Evolutionary conservation across 345 rosid species (phyloP).

Genomic region (Toxicodendron radicans): DNA sequence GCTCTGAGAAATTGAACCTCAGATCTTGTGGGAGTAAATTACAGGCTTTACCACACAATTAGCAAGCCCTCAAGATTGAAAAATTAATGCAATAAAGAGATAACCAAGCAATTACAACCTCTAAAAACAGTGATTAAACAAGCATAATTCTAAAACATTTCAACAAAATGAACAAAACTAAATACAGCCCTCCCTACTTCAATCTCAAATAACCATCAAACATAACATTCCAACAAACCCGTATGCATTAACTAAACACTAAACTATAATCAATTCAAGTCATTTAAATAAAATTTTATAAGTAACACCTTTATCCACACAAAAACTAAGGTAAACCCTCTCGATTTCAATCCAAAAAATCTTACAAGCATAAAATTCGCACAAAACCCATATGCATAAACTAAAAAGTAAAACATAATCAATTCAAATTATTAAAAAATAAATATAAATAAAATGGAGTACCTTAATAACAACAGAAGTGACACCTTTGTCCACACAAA

Average conservation of each 20-base stretch:
- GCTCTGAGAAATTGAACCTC: not conserved
- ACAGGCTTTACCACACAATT: not conserved
- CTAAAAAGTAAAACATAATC: not conserved
- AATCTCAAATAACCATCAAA: not conserved
- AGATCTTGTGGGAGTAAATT: not conserved
- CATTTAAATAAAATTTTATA: not conserved
- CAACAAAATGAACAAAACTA: not conserved
- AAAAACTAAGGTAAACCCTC: not conserved
- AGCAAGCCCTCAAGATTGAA: not conserved
- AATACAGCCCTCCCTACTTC: not conserved
- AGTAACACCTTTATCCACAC: no score
- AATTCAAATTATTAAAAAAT: not conserved
- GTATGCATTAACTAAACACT: not conserved
- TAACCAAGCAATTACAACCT: not conserved
- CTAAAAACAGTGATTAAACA: not conserved
- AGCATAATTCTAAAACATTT: not conserved
- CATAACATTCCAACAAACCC: not conserved
- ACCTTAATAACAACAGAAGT: slow-evolving; percentile 98
- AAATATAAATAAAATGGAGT: not conserved
- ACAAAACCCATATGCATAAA: slow-evolving; percentile 3
- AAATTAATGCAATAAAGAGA: not conserved
- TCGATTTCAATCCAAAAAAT: not conserved
- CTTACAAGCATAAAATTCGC: not conserved
- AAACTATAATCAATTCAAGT: not conserved
- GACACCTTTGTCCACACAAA: slow-evolving; percentile 90